Evolutionary conservation across 2,329 filamentous ascomycete genomes (phyloP).

Genomic region (Scedosporium aurantiacum): DNA sequence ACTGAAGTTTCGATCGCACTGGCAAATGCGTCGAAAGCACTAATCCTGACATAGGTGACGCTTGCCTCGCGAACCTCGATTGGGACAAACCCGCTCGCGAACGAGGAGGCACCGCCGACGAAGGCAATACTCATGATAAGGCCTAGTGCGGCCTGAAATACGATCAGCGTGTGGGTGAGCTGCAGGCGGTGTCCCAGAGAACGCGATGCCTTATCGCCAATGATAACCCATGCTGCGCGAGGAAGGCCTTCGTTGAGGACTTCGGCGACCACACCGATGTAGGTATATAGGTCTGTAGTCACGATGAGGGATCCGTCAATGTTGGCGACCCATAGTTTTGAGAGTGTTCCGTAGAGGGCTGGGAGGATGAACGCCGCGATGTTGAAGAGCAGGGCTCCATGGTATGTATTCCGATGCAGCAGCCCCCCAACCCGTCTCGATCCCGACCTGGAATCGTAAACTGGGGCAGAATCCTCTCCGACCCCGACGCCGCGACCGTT

Average conservation of each 20-base stretch:
- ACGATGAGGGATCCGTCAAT: slow-evolving; percentile 44
- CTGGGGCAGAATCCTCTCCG: too few relatives aligned
- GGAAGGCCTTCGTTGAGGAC: slow-evolving; percentile 65
- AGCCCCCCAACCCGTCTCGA: too few relatives aligned
- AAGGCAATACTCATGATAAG: slow-evolving; percentile 50
- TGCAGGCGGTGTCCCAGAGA: slow-evolving; percentile 35
- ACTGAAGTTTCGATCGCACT: slow-evolving; percentile 54
- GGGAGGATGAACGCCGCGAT: slow-evolving; percentile 51
- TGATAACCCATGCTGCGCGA: slow-evolving; percentile 55
- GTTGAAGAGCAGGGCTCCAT: slow-evolving; percentile 52
- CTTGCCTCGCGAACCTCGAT: slow-evolving; percentile 42
- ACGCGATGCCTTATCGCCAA: slow-evolving; percentile 51
- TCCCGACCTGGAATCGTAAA: too few relatives aligned
- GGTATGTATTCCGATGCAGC: slow-evolving; percentile 26
- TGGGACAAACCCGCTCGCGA: slow-evolving; percentile 54
- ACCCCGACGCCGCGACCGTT: too few relatives aligned
- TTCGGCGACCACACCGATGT: slow-evolving; percentile 55
- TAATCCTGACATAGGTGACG: slow-evolving; percentile 54
- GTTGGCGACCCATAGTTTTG: slow-evolving; percentile 59
- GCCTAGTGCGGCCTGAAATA: slow-evolving; percentile 48
- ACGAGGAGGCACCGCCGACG: slow-evolving; percentile 36
- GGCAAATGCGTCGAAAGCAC: slow-evolving; percentile 49
- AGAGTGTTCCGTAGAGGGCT: slow-evolving; percentile 55
- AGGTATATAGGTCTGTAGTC: slow-evolving; percentile 45
- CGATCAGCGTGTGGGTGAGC: slow-evolving; percentile 51